Evolutionary conservation across 371 early-diverging fungal genomes (phyloP).

Genomic region (Mortierella sp.): DNA sequence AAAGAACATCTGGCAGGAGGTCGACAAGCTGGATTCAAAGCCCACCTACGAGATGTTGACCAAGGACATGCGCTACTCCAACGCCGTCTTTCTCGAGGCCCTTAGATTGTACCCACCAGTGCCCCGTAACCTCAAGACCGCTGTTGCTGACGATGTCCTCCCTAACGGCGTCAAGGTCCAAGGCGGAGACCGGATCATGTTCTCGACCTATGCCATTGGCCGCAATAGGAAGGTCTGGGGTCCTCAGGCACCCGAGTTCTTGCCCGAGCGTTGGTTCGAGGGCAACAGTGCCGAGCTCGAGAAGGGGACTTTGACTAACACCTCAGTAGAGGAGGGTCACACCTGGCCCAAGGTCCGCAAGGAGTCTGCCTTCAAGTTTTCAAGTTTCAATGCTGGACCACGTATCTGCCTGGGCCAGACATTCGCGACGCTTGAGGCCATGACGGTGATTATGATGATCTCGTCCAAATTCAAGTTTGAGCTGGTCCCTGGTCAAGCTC

Average conservation of each 20-base stretch:
- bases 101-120: conserved; percentile 80
- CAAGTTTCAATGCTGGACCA: conserved; percentile 77
- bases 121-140: conserved; percentile 74
- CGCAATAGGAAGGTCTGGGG: conserved; percentile 72
- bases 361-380: conserved; percentile 48
- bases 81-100: conserved; percentile 74
- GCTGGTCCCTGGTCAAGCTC: conserved; percentile 59
- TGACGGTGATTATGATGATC: conserved; percentile 62
- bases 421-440: conserved; percentile 67
- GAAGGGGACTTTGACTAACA: conserved; percentile 49
- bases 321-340: not conserved
- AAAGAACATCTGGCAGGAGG: conserved; percentile 69
- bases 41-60: conserved; percentile 56
- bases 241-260: conserved; percentile 66
- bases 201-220: conserved; percentile 66
- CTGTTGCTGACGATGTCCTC: conserved; percentile 72
- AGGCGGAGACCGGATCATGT: conserved; percentile 68
- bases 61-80: conserved; percentile 69
- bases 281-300: conserved; percentile 55
- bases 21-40: conserved; percentile 53
- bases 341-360: conserved; percentile 47
- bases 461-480: conserved; percentile 60
- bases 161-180: conserved; percentile 74
- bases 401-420: conserved; percentile 76
- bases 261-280: conserved; percentile 75